Percentiles rank a stretch among this genome's conserved stretches.
Conservation (phyloP, 2,329 filamentous ascomycete species). For the Trichoderma simmonsii region DNA sequence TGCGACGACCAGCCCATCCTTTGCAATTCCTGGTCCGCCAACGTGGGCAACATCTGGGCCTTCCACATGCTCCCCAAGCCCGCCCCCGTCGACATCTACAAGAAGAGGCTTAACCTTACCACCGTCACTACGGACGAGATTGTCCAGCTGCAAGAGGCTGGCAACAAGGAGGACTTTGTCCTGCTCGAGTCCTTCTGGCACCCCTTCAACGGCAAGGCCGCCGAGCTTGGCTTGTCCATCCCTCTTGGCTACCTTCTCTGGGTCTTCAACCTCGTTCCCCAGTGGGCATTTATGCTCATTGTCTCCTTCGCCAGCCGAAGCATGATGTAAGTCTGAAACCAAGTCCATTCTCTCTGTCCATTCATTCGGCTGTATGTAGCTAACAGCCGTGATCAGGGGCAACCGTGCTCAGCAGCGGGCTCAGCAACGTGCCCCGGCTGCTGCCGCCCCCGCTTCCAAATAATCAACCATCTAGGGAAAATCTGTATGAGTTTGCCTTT, state of each 20-base stretch:
- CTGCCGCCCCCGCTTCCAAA: background rate
- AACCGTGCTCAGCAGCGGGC: constrained; percentile 31
- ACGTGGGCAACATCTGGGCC: constrained; percentile 63
- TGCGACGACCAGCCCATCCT: constrained; percentile 73
- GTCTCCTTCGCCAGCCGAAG: constrained; percentile 70
- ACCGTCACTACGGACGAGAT: constrained; percentile 64
- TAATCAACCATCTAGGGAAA: background rate
- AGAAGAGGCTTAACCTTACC: constrained; percentile 66
- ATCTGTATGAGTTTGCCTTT: background rate
- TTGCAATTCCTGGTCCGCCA: constrained; percentile 70
- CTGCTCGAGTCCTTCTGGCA: constrained; percentile 66
- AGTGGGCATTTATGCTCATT: constrained; percentile 76
- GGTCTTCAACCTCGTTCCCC: constrained; percentile 62
- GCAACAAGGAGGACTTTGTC: constrained; percentile 46
- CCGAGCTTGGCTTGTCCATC: constrained; percentile 58
- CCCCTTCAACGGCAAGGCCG: constrained; percentile 67
- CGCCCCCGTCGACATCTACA: constrained; percentile 61
- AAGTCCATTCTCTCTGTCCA: background rate
- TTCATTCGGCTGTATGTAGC: background rate
- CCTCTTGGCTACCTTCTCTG: constrained; percentile 67
- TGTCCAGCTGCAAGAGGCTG: constrained; percentile 54
- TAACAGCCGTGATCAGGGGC: constrained; percentile 35
- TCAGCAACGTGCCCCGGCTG: constrained; percentile 17
- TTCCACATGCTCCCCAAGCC: constrained; percentile 65
- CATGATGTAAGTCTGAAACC: constrained; percentile 63